Base-by-base conservation (phyloP, 208 protist species). In the Leishmania martiniquensis region DNA sequence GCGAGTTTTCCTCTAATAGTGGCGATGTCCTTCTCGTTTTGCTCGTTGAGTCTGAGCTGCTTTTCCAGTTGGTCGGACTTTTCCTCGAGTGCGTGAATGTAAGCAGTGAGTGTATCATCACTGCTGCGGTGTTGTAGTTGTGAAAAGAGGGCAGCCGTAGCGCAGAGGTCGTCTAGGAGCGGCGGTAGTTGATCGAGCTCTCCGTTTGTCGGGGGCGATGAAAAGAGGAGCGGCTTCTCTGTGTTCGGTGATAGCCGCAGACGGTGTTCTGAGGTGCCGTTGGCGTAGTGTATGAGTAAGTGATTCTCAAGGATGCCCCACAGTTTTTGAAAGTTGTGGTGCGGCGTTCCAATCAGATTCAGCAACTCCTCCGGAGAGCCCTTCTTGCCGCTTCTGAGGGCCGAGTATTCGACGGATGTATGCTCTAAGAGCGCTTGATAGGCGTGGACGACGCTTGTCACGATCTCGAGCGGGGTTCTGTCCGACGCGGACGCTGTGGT, bases 381-480 rank as follows among this genome's bases (percentile, higher is more conserved):
- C 0, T 10, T 4, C 0, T 45, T 32, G 17, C 42, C 0, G 3
- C 45, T 25, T 29, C 3, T 1, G 0, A 51, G 17, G 29, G 44
- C 51, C 10, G 37, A 4, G 59, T 59, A 72, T 29, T 60, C 6
- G 29, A 20, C 55, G 3, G 57, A 62, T 13, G 42, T 44, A 6
- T 70, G 42, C 32, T 76, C 59, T 20, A 83, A 37, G 20, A 74
- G 2, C 2, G 6, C 20, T 4, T 79, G 74, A 15, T 78, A 76
- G 39, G 73, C 69, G 37, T 79, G 67, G 12, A 79, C 74, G 9
- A 76, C 57, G 42, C 20, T 4, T 10, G 69, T 79, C 37, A 83
- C 71, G 49, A 65, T 78, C 44, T 78, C 59, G 0, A 83, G 57
- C 0, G 79, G 12, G 2, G 68, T 79, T 1, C 45, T 57, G 15